Evolutionary conservation across 345 rosid genomes (phyloP), one percentile per base, ranked within the genome.

Genomic region (Luvunga scandens): DNA sequence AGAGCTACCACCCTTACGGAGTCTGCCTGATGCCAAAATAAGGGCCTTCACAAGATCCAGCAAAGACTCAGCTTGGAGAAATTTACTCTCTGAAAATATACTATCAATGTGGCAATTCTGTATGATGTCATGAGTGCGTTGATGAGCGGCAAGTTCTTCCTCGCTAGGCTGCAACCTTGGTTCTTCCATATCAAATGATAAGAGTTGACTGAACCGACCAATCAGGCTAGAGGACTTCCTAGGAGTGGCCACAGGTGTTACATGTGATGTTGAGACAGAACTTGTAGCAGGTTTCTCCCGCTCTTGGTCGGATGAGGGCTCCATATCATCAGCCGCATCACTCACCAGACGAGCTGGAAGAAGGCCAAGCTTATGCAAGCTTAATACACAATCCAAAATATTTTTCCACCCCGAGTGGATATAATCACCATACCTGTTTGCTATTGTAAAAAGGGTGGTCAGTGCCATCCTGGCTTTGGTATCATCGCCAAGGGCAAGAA

Each of bases 51-150:
- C 93, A 72, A 92, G 93, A 75, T 88, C 85, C 66, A 85, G 81
- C 80, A 92, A 83, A 70, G 94, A 90, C 79, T 88, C 91, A 38
- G 93, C 88, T 83, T 88, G 97, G 56, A 90, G 89, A 83, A 92
- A 92, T 78, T 92, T 92, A 83, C 94, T 89, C 81, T 92, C 97
- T 18, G 86, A 75, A 83, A 92, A 92, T 83, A 92, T 87, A 78
- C 85, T 88, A 80, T 89, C 90, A 69, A 92, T 83, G 76, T 87
- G 87, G 67, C 91, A 90, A 76, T 75, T 83, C 79, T 85, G 86
- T 73, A 90, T 88, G 62, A 90, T 86, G 76, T 88, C 90, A 77
- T 82, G 84, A 75, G 89, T 85, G 5, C 56, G 73, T 66, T 84
- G 88, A 73, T 89, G 83, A 73, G 89, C 89, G 19, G 91, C 93